A percentile compares a stretch with the other conserved stretches of the same genome.
Evolutionary conservation across 306 rosid species (phyloP).

Genomic region (Ziziphus jujuba): DNA sequence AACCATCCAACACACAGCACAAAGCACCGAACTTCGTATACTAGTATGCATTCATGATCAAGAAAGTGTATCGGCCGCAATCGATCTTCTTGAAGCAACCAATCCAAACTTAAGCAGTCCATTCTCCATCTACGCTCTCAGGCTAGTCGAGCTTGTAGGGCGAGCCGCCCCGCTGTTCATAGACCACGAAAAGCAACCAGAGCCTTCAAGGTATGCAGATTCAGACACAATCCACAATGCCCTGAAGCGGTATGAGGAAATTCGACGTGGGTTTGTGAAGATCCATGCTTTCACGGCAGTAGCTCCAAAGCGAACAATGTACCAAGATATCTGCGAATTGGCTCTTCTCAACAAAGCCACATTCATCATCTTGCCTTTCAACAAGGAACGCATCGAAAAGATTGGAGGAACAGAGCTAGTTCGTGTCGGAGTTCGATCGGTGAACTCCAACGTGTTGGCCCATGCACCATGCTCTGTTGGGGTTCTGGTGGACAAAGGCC

Average conservation of each 20-base stretch:
- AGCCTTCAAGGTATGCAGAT: slow-evolving; percentile 39
- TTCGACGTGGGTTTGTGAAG: slow-evolving; percentile 29
- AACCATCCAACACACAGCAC: slow-evolving; percentile 65
- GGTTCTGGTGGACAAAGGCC: slow-evolving; percentile 62
- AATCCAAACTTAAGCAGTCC: slow-evolving; percentile 46
- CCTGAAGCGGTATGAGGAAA: slow-evolving; percentile 31
- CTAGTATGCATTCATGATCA: slow-evolving; percentile 43
- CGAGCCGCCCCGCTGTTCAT: slow-evolving; percentile 60
- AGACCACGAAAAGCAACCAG: slow-evolving; percentile 51
- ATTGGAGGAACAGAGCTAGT: slow-evolving; percentile 4
- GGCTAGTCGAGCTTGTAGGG: slow-evolving; percentile 55
- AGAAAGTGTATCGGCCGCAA: slow-evolving; percentile 38
- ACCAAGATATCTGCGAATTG: slow-evolving; percentile 65
- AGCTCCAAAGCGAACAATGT: slow-evolving; percentile 55
- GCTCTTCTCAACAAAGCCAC: slow-evolving; percentile 49
- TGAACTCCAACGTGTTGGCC: slow-evolving; percentile 38
- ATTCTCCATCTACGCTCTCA: slow-evolving; percentile 41
- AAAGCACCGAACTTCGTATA: slow-evolving; percentile 36
- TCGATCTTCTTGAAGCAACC: slow-evolving; percentile 50
- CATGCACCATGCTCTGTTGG: slow-evolving; percentile 84
- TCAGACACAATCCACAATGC: slow-evolving; percentile 35
- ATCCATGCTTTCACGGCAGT: slow-evolving; percentile 49
- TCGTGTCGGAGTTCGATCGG: slow-evolving; percentile 6
- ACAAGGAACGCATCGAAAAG: not conserved
- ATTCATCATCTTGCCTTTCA: slow-evolving; percentile 55